Evolutionary conservation across 768 basidiomycete species (phyloP).

Genomic region (Boletus coccyginus): DNA sequence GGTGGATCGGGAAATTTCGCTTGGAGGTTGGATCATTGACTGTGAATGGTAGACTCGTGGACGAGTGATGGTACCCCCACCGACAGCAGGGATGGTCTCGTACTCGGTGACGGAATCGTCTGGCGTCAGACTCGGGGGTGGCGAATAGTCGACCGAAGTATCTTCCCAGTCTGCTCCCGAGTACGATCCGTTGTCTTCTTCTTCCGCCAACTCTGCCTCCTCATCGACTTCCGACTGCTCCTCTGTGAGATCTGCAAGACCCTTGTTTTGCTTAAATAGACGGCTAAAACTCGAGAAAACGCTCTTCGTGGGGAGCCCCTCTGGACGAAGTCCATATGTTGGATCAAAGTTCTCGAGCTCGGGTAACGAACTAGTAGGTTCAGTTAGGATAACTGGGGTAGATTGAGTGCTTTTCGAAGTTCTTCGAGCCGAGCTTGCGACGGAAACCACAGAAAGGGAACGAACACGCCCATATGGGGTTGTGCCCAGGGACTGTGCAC

Average conservation of each 20-base stretch:
- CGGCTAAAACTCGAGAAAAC: constrained; percentile 76
- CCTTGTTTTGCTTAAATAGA: constrained; percentile 64
- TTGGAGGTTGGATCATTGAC: constrained; percentile 59
- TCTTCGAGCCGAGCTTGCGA: constrained; percentile 31
- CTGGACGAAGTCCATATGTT: constrained; percentile 92
- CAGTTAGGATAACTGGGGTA: constrained; percentile 15
- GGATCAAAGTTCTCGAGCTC: constrained; percentile 89
- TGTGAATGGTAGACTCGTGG: constrained; percentile 87
- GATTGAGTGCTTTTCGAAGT: constrained; percentile 19
- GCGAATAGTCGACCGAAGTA: constrained; percentile 43
- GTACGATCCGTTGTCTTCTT: constrained; percentile 41
- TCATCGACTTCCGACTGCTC: constrained; percentile 46
- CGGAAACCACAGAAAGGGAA: constrained; percentile 42
- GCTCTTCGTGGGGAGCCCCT: constrained; percentile 83
- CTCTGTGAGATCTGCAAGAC: constrained; percentile 79
- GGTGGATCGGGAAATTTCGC: constrained; percentile 15
- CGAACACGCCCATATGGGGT: constrained; percentile 32
- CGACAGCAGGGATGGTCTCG: constrained; percentile 89
- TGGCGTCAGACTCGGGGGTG: constrained; percentile 42
- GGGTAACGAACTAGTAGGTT: constrained; percentile 31
- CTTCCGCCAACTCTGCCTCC: constrained; percentile 31
- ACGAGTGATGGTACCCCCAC: constrained; percentile 82
- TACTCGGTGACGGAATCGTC: constrained; percentile 59
- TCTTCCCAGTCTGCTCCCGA: constrained; percentile 74
- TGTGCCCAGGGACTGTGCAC: constrained; percentile 21